Conservation (phyloP, 192 early-diverging fungal genomes). For the Umbelopsis isabellina region DNA sequence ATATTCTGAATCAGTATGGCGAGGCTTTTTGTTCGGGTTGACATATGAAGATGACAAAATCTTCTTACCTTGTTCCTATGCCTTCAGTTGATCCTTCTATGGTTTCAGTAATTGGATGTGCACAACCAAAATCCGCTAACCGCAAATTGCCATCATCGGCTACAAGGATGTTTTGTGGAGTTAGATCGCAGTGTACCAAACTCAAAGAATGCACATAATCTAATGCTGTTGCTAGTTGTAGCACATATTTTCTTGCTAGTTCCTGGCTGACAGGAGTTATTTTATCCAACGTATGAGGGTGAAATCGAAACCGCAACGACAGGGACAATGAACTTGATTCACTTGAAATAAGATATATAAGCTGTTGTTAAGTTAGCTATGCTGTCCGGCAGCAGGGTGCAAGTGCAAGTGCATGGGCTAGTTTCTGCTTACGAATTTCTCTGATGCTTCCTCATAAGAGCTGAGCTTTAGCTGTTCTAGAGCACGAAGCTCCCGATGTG, state of each 20-base stretch:
- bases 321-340: not conserved
- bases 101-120: conserved; percentile 8
- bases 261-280: conserved; percentile 9
- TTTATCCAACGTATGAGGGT: conserved; percentile 22
- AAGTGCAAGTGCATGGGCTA: not conserved
- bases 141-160: conserved; percentile 42
- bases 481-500: conserved; percentile 20
- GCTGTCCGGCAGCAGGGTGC: not conserved
- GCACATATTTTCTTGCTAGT: conserved; percentile 5
- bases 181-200: conserved; percentile 88
- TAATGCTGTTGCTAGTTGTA: conserved; percentile 70
- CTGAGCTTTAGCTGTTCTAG: conserved; percentile 20
- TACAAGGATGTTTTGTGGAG: conserved; percentile 86
- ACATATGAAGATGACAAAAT: conserved; percentile 5
- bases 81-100: conserved; percentile 22
- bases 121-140: conserved; percentile 80
- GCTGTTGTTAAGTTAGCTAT: not conserved
- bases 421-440: conserved; percentile 9
- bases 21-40: not conserved
- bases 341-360: conserved; percentile 14
- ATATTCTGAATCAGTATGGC: not conserved
- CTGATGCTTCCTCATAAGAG: conserved; percentile 4
- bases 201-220: conserved; percentile 74
- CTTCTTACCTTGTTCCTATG: conserved; percentile 18
- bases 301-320: conserved; percentile 16